Evolutionary conservation across 345 rosid species (phyloP), one percentile per base, ranked within the genome.

Genomic region (Camelina neglecta): DNA sequence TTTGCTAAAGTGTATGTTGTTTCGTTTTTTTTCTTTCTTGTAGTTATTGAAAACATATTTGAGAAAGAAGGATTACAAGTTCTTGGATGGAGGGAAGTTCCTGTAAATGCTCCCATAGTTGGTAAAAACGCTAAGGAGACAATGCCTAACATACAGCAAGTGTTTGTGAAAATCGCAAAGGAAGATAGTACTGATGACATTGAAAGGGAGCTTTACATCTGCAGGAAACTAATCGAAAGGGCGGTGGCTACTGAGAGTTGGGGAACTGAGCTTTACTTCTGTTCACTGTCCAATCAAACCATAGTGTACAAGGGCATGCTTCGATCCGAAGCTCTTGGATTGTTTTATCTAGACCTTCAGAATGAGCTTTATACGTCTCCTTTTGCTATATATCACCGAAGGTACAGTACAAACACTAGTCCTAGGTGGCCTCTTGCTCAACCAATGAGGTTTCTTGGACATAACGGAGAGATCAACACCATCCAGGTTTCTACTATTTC

Each of bases 391-490:
- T 95, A 95, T 84, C 99, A 95, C 75, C 84, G 97, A 65, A 86
- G 97, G 84, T 95, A 83, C 75, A 95, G 99, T 75, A 95, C 99
- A 76, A 95, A 95, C 80, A 95, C 99, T 55, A 95, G 96, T 83
- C 99, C 99, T 13, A 90, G 93, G 64, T 95, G 99, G 99, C 99
- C 97, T 74, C 93, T 95, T 80, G 99, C 99, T 77, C 99, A 95
- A 79, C 99, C 99, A 13, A 95, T 95, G 97, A 89, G 99, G 81
- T 92, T 95, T 79, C 97, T 95, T 82, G 99, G 99, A 84, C 99
- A 95, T 79, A 95, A 95, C 69, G 99, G 99, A 60, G 99, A 95
- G 87, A 95, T 95, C 81, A 95, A 95, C 73, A 95, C 99, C 70
- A 88, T 95, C 67, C 99, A 95, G 96, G 99, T 89, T 41, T 63